Base-by-base conservation (phyloP, 139 green algal genomes). In the Yamagishiella unicocca region DNA sequence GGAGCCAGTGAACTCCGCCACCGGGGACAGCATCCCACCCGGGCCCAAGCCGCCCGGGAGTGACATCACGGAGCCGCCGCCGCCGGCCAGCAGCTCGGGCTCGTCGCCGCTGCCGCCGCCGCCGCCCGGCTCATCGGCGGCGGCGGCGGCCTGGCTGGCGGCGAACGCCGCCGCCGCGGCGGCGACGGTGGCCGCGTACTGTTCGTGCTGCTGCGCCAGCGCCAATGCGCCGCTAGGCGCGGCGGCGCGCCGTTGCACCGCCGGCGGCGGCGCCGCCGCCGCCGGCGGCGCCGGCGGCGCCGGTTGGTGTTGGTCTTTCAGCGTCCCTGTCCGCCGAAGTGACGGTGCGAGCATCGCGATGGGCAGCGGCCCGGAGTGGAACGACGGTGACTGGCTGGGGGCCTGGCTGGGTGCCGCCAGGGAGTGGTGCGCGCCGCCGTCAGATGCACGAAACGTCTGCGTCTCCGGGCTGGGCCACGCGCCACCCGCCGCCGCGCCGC, bases 91-190 rank as follows among this genome's bases (percentile, higher is more conserved):
- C 2, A 75, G 24, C 14, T 82, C 50, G 0, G n/a, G 0, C 46
- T 9, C 31, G 14, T 14, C 12, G 29, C n/a, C 46, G 75, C 24
- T 22, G 8, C 33, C 75, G 6, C 17, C 31, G 3, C 42, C 50
- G 31, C 50, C 50, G 43, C 31, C 33, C 35, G 21, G 6, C 0
- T 14, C 12, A 3, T 33, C 53, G 46, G 31, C 27, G 76, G 24
- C 54, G 1, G 53, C 54, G 25, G 22, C 76, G 6, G 6, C 33
- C 76, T 83, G 76, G 25, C 31, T 46, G n/a, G 53, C 76, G 37
- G 76, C 76, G 38, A 83, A 83, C 35, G 76, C 53, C 24, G 33
- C 54, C 8, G 54, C 76, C 7, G 76, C 76, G 2, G 76, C 76
- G n/a, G 76, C 76, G 8, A 29, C 76, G 5, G 24, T 37, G 25